Conservation (phyloP, 1,284 basidiomycete genomes). For the Gymnopus androsaceus region DNA sequence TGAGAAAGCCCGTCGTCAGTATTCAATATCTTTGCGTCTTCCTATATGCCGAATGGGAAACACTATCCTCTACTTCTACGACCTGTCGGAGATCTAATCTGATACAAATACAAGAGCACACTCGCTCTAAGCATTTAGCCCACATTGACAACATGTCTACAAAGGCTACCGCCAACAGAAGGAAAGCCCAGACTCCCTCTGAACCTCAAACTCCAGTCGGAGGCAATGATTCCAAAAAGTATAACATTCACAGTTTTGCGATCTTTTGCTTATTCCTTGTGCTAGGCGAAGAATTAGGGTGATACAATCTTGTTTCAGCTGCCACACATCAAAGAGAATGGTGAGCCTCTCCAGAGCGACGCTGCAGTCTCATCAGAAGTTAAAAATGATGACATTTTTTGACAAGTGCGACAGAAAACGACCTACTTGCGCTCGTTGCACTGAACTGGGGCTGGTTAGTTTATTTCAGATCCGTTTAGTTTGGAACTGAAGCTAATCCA, state of each 20-base stretch:
- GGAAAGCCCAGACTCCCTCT: constrained; percentile 9
- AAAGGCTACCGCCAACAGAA: not conserved
- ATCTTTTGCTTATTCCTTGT: not conserved
- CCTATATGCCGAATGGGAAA: not conserved
- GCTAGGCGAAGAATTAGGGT: constrained; percentile 31
- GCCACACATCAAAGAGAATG: constrained; percentile 69
- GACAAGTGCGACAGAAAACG: constrained; percentile 69
- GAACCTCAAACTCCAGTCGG: constrained; percentile 12
- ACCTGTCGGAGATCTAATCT: not conserved
- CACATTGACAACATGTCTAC: constrained; percentile 10
- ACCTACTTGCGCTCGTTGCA: constrained; percentile 70
- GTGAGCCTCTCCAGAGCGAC: constrained; percentile 53
- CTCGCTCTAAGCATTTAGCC: not conserved
- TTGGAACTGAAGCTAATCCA: constrained; percentile 11
- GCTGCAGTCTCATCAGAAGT: too few relatives aligned
- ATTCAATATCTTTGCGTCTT: not conserved
- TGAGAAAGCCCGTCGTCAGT: too few relatives aligned
- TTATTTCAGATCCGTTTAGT: not conserved
- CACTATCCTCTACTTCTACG: too few relatives aligned
- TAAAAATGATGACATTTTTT: not conserved
- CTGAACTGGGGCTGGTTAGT: constrained; percentile 68
- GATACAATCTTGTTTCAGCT: constrained; percentile 48
- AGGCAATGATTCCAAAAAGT: constrained; percentile 20
- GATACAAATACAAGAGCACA: constrained; percentile 13
- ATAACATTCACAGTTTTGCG: not conserved